Evolutionary conservation across 2,329 filamentous ascomycete genomes (phyloP).

Genomic region (Cordyceps militaris): DNA sequence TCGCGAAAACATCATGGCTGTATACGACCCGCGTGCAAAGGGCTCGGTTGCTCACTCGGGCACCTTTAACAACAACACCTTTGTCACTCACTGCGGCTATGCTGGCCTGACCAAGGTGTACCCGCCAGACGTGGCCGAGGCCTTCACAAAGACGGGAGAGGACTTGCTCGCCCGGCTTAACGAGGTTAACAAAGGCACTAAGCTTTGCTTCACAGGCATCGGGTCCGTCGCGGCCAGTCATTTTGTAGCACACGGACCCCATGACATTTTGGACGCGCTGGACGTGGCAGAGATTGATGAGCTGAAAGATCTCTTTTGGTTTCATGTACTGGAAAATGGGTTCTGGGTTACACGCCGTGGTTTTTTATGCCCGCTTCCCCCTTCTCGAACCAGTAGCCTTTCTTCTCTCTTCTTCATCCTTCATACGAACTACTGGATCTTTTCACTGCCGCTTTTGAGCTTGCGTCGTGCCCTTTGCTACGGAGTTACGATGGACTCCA

Average conservation of each 20-base stretch:
- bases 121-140: constrained; percentile 24
- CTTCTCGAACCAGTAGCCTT: neutral
- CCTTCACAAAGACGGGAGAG: constrained; percentile 27
- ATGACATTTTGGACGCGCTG: constrained; percentile 22
- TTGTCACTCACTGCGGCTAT: constrained; percentile 51
- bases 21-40: constrained; percentile 43
- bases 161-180: constrained; percentile 25
- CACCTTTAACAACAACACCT: constrained; percentile 61
- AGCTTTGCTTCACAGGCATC: constrained; percentile 30
- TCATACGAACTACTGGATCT: neutral
- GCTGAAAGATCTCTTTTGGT: constrained; percentile 37
- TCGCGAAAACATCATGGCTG: constrained; percentile 47
- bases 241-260: constrained; percentile 25
- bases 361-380: constrained; percentile 15
- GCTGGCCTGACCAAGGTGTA: constrained; percentile 30
- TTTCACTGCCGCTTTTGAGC: neutral
- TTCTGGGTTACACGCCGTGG: constrained; percentile 38
- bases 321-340: constrained; percentile 37
- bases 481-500: neutral
- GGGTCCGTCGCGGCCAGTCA: constrained; percentile 32
- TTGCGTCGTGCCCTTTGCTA: neutral
- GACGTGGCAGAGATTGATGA: constrained; percentile 26
- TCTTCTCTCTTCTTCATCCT: neutral
- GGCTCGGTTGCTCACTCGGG: constrained; percentile 47
- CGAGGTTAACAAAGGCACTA: constrained; percentile 26